phyloP scores from a whole-genome alignment of 139 green algal species.

The Tetraselmis striata region DNA sequence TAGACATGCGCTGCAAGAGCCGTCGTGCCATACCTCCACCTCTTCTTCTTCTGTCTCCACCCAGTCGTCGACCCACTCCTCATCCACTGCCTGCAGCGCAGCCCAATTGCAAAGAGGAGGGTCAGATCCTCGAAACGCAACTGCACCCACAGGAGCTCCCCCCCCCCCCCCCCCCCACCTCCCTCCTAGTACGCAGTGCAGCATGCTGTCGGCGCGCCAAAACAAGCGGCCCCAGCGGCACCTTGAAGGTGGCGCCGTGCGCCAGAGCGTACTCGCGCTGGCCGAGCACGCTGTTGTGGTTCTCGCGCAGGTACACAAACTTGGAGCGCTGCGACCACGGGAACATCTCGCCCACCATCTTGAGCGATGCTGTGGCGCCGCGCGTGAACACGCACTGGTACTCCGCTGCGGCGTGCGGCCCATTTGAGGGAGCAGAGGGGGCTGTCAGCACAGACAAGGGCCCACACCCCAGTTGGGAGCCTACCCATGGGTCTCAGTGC shows the following conservation, averaged over 20 bases:
- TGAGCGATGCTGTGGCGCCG: constrained; percentile 51
- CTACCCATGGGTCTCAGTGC: no score
- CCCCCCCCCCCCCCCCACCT: no score
- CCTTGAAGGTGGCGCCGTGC: constrained; percentile 23
- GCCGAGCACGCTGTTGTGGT: constrained; percentile 77
- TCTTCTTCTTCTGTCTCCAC: constrained; percentile 5
- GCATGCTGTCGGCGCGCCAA: no score
- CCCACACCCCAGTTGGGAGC: no score
- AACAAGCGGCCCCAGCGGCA: no score
- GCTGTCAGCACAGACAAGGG: no score
- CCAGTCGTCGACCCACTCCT: constrained; percentile 36
- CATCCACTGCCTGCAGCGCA: constrained; percentile 23
- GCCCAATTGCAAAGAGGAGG: constrained; percentile 2
- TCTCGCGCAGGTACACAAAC: constrained; percentile 53
- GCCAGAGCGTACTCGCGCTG: constrained; percentile 57
- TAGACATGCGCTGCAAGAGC: no score
- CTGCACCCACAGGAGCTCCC: no score
- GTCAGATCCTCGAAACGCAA: constrained; percentile 2
- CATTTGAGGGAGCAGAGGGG: no score
- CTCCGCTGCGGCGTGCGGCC: constrained; percentile 18
- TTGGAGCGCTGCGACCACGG: constrained; percentile 37
- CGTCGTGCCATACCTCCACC: no score
- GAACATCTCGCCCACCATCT: constrained; percentile 66
- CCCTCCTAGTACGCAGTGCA: not conserved
- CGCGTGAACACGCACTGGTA: constrained; percentile 70